Evolutionary conservation across 202 grass and related monocot species (phyloP).

Genomic region (Elaeis oleifera): DNA sequence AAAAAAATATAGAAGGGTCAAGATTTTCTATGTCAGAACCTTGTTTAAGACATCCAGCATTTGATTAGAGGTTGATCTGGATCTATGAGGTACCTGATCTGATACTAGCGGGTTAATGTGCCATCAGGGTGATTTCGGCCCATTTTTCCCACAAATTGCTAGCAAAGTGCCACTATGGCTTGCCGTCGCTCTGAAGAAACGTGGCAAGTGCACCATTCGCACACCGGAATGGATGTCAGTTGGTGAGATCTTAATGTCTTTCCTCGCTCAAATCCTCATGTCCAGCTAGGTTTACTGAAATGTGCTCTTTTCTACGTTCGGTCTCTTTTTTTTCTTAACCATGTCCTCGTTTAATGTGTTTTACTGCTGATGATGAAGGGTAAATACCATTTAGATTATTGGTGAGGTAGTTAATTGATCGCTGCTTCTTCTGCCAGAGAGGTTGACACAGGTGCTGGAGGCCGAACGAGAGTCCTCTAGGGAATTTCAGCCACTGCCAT

Average conservation of each 20-base stretch:
- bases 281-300: no score
- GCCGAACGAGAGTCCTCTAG: constrained; percentile 86
- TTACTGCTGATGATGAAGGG: no score
- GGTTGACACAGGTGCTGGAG: constrained; percentile 79
- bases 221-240: constrained; percentile 77
- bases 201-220: constrained; percentile 75
- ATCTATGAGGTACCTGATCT: background rate
- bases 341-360: no score
- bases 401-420: background rate
- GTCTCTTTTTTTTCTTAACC: no score
- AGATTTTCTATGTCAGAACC: no score
- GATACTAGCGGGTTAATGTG: no score
- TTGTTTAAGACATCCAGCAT: no score
- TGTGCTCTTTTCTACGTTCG: no score
- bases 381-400: no score
- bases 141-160: constrained; percentile 76
- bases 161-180: constrained; percentile 92
- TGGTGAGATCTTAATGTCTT: constrained; percentile 36
- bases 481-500: constrained; percentile 92
- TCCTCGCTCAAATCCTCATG: background rate
- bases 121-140: constrained; percentile 75
- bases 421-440: constrained; percentile 44
- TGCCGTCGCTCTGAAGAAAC: constrained; percentile 72
- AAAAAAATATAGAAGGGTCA: no score
- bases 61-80: background rate